These are phyloP conservation scores for Aspergillus quadricinctus DNA, from an alignment of 2,329 filamentous ascomycete species.

Conservation along the genomic window DNA sequence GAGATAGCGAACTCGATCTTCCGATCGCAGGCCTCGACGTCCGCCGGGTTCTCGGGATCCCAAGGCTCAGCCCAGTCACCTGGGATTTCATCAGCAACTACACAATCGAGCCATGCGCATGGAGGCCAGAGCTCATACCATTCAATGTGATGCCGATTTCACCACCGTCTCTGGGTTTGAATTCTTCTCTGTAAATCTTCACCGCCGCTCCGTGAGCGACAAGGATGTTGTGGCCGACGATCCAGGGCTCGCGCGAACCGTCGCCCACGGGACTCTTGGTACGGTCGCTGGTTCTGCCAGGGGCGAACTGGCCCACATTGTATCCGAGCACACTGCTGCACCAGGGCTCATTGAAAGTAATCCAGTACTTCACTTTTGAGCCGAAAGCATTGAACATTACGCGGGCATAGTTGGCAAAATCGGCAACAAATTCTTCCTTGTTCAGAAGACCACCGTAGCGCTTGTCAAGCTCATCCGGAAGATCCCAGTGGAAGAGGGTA, in stretches of 20 bases:
- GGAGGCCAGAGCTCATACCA: slow-evolving; percentile 44
- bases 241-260: slow-evolving; percentile 73
- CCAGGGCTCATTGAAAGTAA: slow-evolving; percentile 88
- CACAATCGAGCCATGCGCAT: background rate
- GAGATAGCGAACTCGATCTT: slow-evolving; percentile 84
- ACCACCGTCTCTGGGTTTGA: slow-evolving; percentile 66
- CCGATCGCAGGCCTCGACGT: slow-evolving; percentile 71
- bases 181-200: slow-evolving; percentile 77
- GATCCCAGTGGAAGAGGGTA: slow-evolving; percentile 85
- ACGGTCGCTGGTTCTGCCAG: slow-evolving; percentile 75
- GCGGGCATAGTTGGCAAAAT: slow-evolving; percentile 75
- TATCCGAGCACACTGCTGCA: slow-evolving; percentile 79
- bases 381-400: slow-evolving; percentile 69
- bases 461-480: slow-evolving; percentile 72
- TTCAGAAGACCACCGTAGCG: slow-evolving; percentile 78
- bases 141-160: slow-evolving; percentile 87
- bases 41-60: slow-evolving; percentile 69
- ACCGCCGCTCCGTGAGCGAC: slow-evolving; percentile 76
- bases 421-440: slow-evolving; percentile 74
- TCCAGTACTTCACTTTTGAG: slow-evolving; percentile 78
- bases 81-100: slow-evolving; percentile 20
- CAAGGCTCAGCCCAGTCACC: slow-evolving; percentile 78
- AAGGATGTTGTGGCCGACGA: slow-evolving; percentile 74
- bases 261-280: slow-evolving; percentile 67
- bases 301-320: slow-evolving; percentile 71